Evolutionary conservation across 805 yeast species (phyloP).

Genomic region (Suhomyces pyralidae): DNA sequence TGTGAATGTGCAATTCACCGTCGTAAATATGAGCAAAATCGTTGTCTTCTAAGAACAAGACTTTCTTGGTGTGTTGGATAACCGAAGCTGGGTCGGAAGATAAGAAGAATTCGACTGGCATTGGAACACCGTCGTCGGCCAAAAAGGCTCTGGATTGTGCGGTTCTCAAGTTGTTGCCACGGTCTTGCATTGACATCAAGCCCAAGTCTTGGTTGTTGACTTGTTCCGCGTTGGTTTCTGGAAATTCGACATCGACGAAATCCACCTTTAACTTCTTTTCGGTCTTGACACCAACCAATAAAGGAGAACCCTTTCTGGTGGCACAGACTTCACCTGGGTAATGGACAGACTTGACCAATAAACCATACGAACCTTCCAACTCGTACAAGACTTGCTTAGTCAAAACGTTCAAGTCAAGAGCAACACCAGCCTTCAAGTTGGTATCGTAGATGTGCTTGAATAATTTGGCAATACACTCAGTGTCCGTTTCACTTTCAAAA

Average conservation of each 20-base stretch:
- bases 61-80: slow-evolving; percentile 94
- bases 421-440: slow-evolving; percentile 65
- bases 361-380: slow-evolving; percentile 96
- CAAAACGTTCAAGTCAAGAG: slow-evolving; percentile 84
- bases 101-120: slow-evolving; percentile 92
- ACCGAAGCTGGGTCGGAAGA: slow-evolving; percentile 98
- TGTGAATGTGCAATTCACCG: slow-evolving; percentile 97
- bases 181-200: slow-evolving; percentile 51
- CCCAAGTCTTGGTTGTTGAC: slow-evolving; percentile 25
- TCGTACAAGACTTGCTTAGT: slow-evolving; percentile 91
- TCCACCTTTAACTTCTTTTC: slow-evolving; percentile 94
- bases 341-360: slow-evolving; percentile 85
- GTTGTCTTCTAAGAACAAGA: slow-evolving; percentile 92
- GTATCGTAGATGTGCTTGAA: slow-evolving; percentile 88
- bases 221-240: slow-evolving; percentile 48
- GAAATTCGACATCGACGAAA: slow-evolving; percentile 97
- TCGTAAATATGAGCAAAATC: slow-evolving; percentile 98
- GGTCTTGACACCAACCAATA: slow-evolving; percentile 95
- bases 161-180: slow-evolving; percentile 65
- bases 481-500: slow-evolving; percentile 93
- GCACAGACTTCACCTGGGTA: slow-evolving; percentile 96
- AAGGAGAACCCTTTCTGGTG: slow-evolving; percentile 97
- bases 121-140: slow-evolving; percentile 88
- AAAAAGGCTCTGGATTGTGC: slow-evolving; percentile 96
- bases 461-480: slow-evolving; percentile 95